A percentile compares a stretch with the other conserved stretches of the same genome.
These are phyloP conservation scores for Sanghuangporus baumii DNA, from an alignment of 1,284 basidiomycete genomes.

Conservation along the genomic window DNA sequence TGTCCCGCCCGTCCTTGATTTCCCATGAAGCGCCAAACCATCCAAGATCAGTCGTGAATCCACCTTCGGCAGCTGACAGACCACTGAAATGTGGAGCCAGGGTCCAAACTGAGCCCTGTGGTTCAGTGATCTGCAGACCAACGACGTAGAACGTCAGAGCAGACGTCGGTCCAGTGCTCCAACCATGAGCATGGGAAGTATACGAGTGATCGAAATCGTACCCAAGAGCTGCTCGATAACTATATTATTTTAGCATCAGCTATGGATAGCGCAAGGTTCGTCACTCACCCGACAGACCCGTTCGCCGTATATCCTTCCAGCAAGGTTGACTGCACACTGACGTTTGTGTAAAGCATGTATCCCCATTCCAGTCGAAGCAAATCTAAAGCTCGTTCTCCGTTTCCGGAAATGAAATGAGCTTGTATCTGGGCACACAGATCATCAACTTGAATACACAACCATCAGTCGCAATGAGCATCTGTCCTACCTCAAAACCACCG, in stretches of 20 bases:
- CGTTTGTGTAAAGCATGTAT: constrained; percentile 47
- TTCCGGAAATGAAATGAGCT: constrained; percentile 44
- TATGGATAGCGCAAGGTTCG: background rate
- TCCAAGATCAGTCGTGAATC: constrained; percentile 39
- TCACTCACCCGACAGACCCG: constrained; percentile 41
- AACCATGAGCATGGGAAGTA: constrained; percentile 42
- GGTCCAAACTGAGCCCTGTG: constrained; percentile 35
- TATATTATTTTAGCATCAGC: constrained; percentile 14
- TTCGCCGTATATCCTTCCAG: constrained; percentile 47
- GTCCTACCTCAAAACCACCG: constrained; percentile 41
- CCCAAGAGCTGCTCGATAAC: constrained; percentile 41
- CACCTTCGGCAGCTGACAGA: constrained; percentile 33
- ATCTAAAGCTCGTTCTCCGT: constrained; percentile 43
- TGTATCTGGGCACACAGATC: constrained; percentile 31
- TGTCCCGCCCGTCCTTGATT: background rate
- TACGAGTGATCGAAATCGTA: constrained; percentile 44
- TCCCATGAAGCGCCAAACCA: constrained; percentile 38
- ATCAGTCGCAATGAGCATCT: background rate
- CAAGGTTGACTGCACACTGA: constrained; percentile 45
- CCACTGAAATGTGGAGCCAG: constrained; percentile 34
- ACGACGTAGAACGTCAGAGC: constrained; percentile 40
- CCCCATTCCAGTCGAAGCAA: constrained; percentile 45
- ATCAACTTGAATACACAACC: background rate
- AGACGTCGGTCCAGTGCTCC: constrained; percentile 41
- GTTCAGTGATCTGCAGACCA: constrained; percentile 36